Evolutionary conservation across 768 basidiomycete species (phyloP).

Genomic region (Pleurotus djamor): DNA sequence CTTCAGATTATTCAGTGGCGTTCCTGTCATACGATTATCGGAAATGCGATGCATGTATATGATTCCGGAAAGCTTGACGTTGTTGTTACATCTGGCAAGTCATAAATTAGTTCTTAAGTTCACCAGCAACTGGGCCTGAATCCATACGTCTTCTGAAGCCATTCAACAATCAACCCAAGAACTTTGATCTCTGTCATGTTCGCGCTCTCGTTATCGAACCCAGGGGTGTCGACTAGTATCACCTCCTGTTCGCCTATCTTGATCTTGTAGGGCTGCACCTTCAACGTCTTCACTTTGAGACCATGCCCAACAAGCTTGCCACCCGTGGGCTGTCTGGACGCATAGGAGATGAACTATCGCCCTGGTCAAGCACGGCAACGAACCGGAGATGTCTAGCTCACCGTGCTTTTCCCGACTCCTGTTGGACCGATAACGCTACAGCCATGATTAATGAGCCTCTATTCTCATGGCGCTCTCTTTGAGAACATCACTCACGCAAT

Average conservation of each 20-base stretch:
- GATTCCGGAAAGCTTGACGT: conserved; percentile 23
- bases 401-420: conserved; percentile 23
- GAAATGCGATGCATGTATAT: conserved; percentile 26
- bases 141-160: conserved; percentile 19
- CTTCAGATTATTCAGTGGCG: conserved; percentile 40
- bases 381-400: conserved; percentile 5
- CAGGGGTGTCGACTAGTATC: conserved; percentile 36
- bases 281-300: conserved; percentile 30
- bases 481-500: no score
- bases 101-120: not conserved
- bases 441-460: no score
- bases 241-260: conserved; percentile 17
- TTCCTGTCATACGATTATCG: conserved; percentile 38
- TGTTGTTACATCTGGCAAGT: conserved; percentile 18
- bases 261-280: conserved; percentile 25
- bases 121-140: not conserved
- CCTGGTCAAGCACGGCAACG: not conserved
- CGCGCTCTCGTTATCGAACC: conserved; percentile 28
- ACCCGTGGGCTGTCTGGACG: conserved; percentile 8
- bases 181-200: conserved; percentile 28
- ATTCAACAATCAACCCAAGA: conserved; percentile 33
- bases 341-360: conserved; percentile 21
- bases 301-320: conserved; percentile 14
- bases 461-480: no score
- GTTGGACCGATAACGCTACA: not conserved